Evolutionary conservation across 2,329 filamentous ascomycete genomes (phyloP), one percentile per base, ranked within the genome.

Genomic region (Colletotrichum sp.): DNA sequence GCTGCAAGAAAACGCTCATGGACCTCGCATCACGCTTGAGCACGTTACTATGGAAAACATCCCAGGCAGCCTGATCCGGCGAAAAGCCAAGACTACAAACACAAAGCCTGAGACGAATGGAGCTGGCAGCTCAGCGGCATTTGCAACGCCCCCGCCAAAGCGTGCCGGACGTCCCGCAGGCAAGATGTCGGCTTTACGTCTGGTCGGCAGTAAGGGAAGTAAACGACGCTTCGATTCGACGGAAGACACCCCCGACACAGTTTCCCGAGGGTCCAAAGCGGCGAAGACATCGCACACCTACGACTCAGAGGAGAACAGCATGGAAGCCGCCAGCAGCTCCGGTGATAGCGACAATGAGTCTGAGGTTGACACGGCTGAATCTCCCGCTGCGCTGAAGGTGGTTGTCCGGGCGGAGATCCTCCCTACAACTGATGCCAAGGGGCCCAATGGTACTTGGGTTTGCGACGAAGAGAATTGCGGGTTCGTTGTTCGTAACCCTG

Each of bases 381-480:
- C 70, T 21, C 69, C 69, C 8, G 79, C 80, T 44, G 83, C 83
- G 4, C 81, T 87, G 64, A 86, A 84, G 63, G 80, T 92, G 18
- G 85, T 89, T 15, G 84, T 91, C 12, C 86, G 86, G 30, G 85
- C 89, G 7, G 89, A 91, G 71, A 87, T 83, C 64, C 79, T 91
- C 13, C 90, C 89, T 0, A 87, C 88, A 6, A 84, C 85, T 9
- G 83, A 82, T 5, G 87, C 91, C 1, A 86, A 88, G 39, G 92
- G 91, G 0, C 90, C 91, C 0, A 88, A 92, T 75, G 90, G 93
- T 69, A 92, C 91, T 0, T 95, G 94, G 93, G 86, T 86, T 2
- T 95, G 94, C 80, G 89, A 89, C 6, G 88, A 93, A 77, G 90
- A 92, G 13, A 92, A 89, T 28, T 95, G 94, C 80, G 85, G 85